Base-by-base conservation (phyloP, 495 filamentous ascomycete species). In the Lophiotrema nucula region DNA sequence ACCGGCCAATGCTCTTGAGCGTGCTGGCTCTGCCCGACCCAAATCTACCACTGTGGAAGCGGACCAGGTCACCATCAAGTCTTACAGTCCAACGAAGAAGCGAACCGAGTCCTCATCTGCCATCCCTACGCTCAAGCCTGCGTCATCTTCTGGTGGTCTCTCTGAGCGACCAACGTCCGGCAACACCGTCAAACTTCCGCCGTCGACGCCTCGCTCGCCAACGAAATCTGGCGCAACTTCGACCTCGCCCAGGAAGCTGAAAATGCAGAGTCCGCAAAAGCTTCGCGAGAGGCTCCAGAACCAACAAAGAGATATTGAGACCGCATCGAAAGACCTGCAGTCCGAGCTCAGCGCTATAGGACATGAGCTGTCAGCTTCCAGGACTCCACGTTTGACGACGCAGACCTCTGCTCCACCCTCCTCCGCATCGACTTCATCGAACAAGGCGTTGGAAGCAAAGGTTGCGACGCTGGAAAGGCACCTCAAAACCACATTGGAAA, bases 191-290 rank as follows among this genome's bases (percentile, higher is more conserved):
- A 71, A 70, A 47, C 6, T 54, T 2, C 58, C 57, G 22, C 53
- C 53, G 21, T 53, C 60, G 1, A 63, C 47, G 28, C 28, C 60
- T 4, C 53, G 54, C 2, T 54, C 65, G n/a, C 53, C 56, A 18
- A 53, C 28, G 3, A 64, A 62, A 31, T 16, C 42, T 21, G 31
- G 31, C 16, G 41, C 43, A 0, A 22, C 53, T 26, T 26, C 52
- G 4, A 42, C 15, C 18, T 23, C 56, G 38, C 26, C 65, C 3
- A 58, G 56, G 60, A 93, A 87, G 64, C 76, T 95, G 53, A 87
- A 89, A 44, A 83, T 96, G 71, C 92, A 95, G 71, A 92, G 87
- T 39, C 88, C 92, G 0, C 89, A 95, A 62, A 97, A 95, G 74
- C 82, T 97, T 27, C 88, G 93, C 41, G 89, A 97, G 71, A 88